Evolutionary conservation across 176 grass and related monocot genomes (phyloP).

Genomic region (Phoenix roebelenii): DNA sequence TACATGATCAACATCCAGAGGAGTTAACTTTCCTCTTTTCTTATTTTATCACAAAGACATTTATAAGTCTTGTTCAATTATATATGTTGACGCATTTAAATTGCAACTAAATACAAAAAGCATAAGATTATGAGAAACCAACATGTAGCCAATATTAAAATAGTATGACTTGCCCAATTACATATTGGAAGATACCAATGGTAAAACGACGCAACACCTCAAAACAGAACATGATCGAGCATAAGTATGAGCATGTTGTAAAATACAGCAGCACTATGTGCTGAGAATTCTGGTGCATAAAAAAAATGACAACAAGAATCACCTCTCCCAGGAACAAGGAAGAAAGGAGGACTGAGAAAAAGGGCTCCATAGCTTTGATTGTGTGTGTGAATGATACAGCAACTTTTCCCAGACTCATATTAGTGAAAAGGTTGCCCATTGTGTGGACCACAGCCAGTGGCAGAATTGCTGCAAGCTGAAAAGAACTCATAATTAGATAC

Average conservation of each 20-base stretch:
- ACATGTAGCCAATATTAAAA: too few relatives aligned
- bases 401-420: constrained; percentile 70
- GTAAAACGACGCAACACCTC: too few relatives aligned
- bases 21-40: background rate
- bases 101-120: too few relatives aligned
- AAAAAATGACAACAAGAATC: constrained; percentile 2
- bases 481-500: background rate
- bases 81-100: background rate
- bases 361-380: constrained; percentile 83
- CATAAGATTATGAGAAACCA: too few relatives aligned
- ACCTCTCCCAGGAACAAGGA: constrained; percentile 71
- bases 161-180: too few relatives aligned
- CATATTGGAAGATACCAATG: too few relatives aligned
- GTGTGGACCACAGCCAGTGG: constrained; percentile 61
- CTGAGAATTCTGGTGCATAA: background rate
- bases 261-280: background rate
- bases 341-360: constrained; percentile 73
- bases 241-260: background rate
- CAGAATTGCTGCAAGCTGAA: constrained; percentile 48
- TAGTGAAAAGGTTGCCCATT: constrained; percentile 76
- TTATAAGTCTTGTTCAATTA: background rate
- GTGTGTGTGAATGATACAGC: constrained; percentile 70
- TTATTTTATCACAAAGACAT: background rate
- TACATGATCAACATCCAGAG: background rate
- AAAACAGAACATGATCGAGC: too few relatives aligned